phyloP scores from a whole-genome alignment of 2,329 filamentous ascomycete genomes.

The Lachnellula suecica region DNA sequence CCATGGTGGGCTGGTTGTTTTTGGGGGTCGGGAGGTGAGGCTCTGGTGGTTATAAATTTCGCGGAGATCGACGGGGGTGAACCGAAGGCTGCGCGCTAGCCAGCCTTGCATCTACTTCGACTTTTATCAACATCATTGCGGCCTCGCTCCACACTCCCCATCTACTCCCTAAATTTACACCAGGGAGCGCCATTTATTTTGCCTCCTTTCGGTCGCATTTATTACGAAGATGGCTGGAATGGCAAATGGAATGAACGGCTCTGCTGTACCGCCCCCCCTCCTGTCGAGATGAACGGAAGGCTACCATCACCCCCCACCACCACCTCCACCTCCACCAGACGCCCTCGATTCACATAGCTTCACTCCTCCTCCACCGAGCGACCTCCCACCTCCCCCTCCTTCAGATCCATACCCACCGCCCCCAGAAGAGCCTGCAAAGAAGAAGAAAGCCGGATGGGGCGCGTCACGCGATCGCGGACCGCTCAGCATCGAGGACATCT shows the following conservation, averaged over 20 bases:
- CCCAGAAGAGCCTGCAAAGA: conserved; percentile 38
- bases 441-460: conserved; percentile 56
- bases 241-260: neutral
- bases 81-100: neutral
- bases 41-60: neutral
- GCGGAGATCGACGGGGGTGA: neutral
- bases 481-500: conserved; percentile 80
- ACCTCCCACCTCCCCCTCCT: conserved; percentile 35
- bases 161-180: too few species aligned
- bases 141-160: neutral
- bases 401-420: conserved; percentile 40
- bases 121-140: conserved; percentile 1
- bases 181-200: too few species aligned
- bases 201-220: too few species aligned
- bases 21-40: conserved; percentile 1
- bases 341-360: conserved; percentile 36
- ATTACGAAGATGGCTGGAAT: neutral
- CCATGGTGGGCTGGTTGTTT: conserved; percentile 15
- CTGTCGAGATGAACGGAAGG: neutral
- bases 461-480: conserved; percentile 43
- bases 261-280: neutral
- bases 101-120: conserved; percentile 4
- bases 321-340: conserved; percentile 33
- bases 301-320: conserved; percentile 9
- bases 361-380: conserved; percentile 29